Evolutionary conservation across 345 rosid genomes (phyloP).

Genomic region (Gossypium ekmanianum): DNA sequence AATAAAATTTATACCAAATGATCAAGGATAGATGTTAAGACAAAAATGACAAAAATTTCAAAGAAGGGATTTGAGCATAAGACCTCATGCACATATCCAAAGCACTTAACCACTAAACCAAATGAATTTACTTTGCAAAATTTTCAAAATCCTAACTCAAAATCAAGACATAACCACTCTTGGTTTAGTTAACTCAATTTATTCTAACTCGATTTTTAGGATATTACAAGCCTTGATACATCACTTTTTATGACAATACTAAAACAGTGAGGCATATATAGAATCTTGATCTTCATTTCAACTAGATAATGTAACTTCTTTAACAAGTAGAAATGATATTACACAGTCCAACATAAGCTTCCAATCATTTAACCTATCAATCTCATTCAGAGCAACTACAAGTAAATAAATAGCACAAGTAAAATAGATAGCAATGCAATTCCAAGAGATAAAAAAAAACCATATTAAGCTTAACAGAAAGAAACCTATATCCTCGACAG

Average conservation of each 20-base stretch:
- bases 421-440: conserved; percentile 39
- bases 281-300: conserved; percentile 34
- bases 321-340: conserved; percentile 37
- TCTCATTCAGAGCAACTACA: conserved; percentile 47
- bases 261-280: conserved; percentile 33
- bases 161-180: too few species aligned
- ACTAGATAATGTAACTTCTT: conserved; percentile 25
- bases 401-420: conserved; percentile 44
- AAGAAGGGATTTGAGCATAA: too few species aligned
- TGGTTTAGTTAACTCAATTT: too few species aligned
- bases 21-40: too few species aligned
- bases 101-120: too few species aligned
- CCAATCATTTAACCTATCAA: conserved; percentile 35
- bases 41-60: too few species aligned
- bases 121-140: too few species aligned
- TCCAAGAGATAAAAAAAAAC: conserved; percentile 39
- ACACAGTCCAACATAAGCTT: conserved; percentile 35
- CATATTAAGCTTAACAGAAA: conserved; percentile 41
- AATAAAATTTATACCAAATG: too few species aligned
- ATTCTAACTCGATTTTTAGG: too few species aligned
- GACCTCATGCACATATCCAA: too few species aligned
- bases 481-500: conserved; percentile 49
- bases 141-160: too few species aligned
- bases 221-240: conserved; percentile 18
- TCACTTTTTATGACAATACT: conserved; percentile 26